Base-by-base conservation (phyloP, 345 rosid genomes). In the Trapa bicornis region DNA sequence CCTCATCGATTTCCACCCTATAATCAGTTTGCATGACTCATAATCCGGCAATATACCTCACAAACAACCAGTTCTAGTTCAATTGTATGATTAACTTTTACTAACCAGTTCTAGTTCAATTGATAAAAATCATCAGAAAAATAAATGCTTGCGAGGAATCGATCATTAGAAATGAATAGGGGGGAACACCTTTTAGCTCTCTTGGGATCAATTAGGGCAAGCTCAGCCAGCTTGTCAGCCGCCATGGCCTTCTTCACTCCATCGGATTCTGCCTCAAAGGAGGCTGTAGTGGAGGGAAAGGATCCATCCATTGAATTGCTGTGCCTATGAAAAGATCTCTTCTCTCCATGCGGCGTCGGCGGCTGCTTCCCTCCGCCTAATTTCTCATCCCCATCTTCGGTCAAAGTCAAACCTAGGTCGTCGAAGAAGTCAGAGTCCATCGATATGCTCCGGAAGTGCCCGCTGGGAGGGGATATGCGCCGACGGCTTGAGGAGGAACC, bases 371-470 rank as follows among this genome's bases (percentile, higher is more conserved):
- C 36, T 48, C 72, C 73, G 70, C 72, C 33, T 35, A 72, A 38
- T 56, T 81, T 85, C 62, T 78, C 86, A 73, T 69, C 79, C 35
- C 70, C 70, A 8, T 67, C 79, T 1, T 76, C 70, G 57, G 75
- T 71, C 29, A 78, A 70, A 57, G 75, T 73, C 41, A 79, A 70
- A 0, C 67, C 61, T 62, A 79, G 42, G 71, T 85, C 91, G 52
- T 89, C 94, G 68, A 90, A 83, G 84, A 90, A 88, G 72, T 88
- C 91, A 0, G 98, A 88, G 78, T 93, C 98, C 10, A 93, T 87
- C 1, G 98, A 93, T 48, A 89, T 80, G 80, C 98, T 89, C 7
- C 98, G 93, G 67, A 84, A 73, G 73, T 93, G 98, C 68, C 76
- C 74, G 75, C 80, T 69, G 69, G 77, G 77, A 38, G 75, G 61